Conservation (phyloP, 2,329 filamentous ascomycete genomes). For the Xylariaceae sp. region DNA sequence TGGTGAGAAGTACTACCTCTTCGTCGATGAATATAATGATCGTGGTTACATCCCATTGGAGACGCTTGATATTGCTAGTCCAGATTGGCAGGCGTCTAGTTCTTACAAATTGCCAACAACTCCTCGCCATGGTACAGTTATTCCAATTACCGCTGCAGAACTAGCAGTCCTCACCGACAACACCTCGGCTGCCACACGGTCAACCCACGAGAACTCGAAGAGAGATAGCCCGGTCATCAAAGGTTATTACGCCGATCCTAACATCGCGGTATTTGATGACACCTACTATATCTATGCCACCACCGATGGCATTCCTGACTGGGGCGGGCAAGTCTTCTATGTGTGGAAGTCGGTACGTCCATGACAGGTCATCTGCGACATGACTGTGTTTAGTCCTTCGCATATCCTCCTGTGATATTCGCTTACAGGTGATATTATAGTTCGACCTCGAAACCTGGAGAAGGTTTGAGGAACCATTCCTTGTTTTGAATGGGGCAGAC, state of each 20-base stretch:
- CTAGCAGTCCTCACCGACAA: conserved; percentile 37
- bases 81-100: conserved; percentile 50
- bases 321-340: conserved; percentile 52
- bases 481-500: conserved; percentile 47
- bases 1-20: conserved; percentile 58
- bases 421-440: conserved; percentile 1
- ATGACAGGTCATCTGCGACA: neutral
- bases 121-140: conserved; percentile 57
- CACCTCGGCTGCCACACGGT: conserved; percentile 10
- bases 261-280: conserved; percentile 47
- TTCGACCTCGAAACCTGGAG: conserved; percentile 47
- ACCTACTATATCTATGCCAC: conserved; percentile 53
- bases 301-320: conserved; percentile 47
- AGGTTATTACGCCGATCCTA: conserved; percentile 49
- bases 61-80: conserved; percentile 51
- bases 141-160: conserved; percentile 53
- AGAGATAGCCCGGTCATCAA: conserved; percentile 41
- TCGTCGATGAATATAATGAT: conserved; percentile 56
- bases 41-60: conserved; percentile 58
- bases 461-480: conserved; percentile 44
- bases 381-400: neutral
- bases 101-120: conserved; percentile 51
- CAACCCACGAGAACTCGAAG: conserved; percentile 4
- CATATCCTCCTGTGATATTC: neutral
- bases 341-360: conserved; percentile 45